Evolutionary conservation across 2,329 filamentous ascomycete genomes (phyloP).

Genomic region (Colletotrichum eremochloae): DNA sequence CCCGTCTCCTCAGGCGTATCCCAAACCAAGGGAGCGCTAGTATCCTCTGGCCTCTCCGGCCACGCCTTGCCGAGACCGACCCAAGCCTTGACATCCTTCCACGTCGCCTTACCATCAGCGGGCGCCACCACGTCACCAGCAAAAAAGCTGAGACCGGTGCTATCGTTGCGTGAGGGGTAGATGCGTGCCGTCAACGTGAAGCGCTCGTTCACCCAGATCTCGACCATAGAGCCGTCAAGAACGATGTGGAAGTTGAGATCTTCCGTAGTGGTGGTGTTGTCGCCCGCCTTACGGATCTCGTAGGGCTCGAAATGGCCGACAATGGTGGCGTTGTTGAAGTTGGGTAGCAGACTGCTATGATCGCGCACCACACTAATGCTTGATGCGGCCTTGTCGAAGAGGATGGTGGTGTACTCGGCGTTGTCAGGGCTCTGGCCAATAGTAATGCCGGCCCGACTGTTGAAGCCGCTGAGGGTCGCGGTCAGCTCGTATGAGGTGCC

Average conservation of each 20-base stretch:
- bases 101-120: slow-evolving; percentile 22
- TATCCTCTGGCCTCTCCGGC: slow-evolving; percentile 40
- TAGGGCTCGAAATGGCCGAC: slow-evolving; percentile 41
- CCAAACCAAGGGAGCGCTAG: slow-evolving; percentile 36
- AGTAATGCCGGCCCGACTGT: slow-evolving; percentile 35
- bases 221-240: slow-evolving; percentile 40
- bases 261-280: slow-evolving; percentile 17
- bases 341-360: slow-evolving; percentile 40
- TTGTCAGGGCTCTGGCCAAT: slow-evolving; percentile 41
- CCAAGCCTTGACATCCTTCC: slow-evolving; percentile 39
- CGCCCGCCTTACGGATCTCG: slow-evolving; percentile 8
- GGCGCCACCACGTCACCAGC: slow-evolving; percentile 25
- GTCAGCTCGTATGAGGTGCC: slow-evolving; percentile 41
- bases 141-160: slow-evolving; percentile 41
- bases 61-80: slow-evolving; percentile 37
- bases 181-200: slow-evolving; percentile 42
- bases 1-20: slow-evolving; percentile 39
- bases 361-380: slow-evolving; percentile 38
- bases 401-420: slow-evolving; percentile 38
- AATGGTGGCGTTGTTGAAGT: slow-evolving; percentile 41
- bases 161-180: slow-evolving; percentile 42
- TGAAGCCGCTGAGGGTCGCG: slow-evolving; percentile 34
- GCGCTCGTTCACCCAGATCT: slow-evolving; percentile 43
- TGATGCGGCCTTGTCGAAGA: slow-evolving; percentile 32
- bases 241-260: slow-evolving; percentile 40